Conservation (phyloP, 164 flowering plant species). For the Sextonia rubra region DNA sequence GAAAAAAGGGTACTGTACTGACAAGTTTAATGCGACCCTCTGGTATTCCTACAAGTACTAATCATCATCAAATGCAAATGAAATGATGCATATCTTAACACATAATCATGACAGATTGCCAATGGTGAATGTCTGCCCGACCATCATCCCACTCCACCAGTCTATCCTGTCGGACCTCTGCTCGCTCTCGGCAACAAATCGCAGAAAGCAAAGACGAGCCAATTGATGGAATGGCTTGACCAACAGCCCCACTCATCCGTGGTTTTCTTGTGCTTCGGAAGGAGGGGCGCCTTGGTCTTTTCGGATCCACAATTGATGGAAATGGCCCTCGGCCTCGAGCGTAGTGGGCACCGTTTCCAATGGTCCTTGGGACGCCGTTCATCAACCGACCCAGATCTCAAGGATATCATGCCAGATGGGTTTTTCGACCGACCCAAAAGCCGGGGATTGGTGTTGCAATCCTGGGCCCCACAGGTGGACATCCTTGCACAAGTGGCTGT, state of each 20-base stretch:
- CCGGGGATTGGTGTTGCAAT: slow-evolving; percentile 6
- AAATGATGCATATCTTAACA: too few relatives aligned
- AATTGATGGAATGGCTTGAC: slow-evolving; percentile 29
- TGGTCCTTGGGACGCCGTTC: slow-evolving; percentile 29
- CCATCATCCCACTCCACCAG: slow-evolving; percentile 18
- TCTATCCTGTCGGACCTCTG: slow-evolving; percentile 36
- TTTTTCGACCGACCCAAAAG: slow-evolving; percentile 5
- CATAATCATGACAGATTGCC: too few relatives aligned
- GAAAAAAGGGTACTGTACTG: too few relatives aligned
- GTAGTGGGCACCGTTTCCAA: slow-evolving; percentile 30
- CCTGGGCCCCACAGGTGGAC: slow-evolving; percentile 12
- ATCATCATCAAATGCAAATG: too few relatives aligned
- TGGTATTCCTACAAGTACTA: too few relatives aligned
- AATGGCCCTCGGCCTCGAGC: slow-evolving; percentile 37
- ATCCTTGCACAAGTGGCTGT: slow-evolving; percentile 6
- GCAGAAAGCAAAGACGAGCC: not conserved
- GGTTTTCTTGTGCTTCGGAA: slow-evolving; percentile 36
- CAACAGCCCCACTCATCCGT: slow-evolving; percentile 30
- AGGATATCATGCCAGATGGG: slow-evolving; percentile 9
- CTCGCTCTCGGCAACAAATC: slow-evolving; percentile 7
- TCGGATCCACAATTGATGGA: slow-evolving; percentile 19
- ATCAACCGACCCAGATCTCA: not conserved
- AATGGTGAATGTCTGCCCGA: slow-evolving; percentile 4
- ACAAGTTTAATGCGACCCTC: too few relatives aligned
- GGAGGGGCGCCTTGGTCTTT: slow-evolving; percentile 23